These are phyloP conservation scores for Arabidopsis thaliana DNA, from an alignment of 345 rosid species.

Conservation along the genomic window DNA sequence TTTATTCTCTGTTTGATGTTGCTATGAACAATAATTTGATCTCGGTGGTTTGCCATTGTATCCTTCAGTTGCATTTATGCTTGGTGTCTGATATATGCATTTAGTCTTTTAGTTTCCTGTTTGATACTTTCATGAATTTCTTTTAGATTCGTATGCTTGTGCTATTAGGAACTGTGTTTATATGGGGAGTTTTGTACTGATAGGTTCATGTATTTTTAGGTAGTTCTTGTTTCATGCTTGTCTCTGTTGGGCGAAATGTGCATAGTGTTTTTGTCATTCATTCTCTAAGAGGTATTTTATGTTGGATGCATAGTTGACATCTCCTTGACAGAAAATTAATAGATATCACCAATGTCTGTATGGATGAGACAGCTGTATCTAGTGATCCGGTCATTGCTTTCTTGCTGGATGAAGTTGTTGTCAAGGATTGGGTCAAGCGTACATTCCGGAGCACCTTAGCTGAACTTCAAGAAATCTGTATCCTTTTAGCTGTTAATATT, in stretches of 20 bases:
- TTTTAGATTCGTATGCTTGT: slow-evolving; percentile 19
- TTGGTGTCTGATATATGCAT: slow-evolving; percentile 11
- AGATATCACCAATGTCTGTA: slow-evolving; percentile 95
- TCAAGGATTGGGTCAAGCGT: slow-evolving; percentile 97
- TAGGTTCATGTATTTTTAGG: slow-evolving; percentile 12
- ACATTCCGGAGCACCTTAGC: slow-evolving; percentile 60
- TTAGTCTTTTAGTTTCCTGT: slow-evolving; percentile 13
- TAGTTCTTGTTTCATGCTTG: slow-evolving; percentile 12
- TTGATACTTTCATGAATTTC: slow-evolving; percentile 11
- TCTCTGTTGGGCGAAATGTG: slow-evolving; percentile 13
- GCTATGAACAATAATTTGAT: slow-evolving; percentile 85
- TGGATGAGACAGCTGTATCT: slow-evolving; percentile 98
- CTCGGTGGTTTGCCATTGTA: slow-evolving; percentile 93
- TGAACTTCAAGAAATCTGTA: slow-evolving; percentile 82
- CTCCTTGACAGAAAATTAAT: slow-evolving; percentile 60
- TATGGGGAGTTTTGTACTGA: neutral
- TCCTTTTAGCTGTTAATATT: slow-evolving; percentile 54
- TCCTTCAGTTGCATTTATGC: slow-evolving; percentile 49
- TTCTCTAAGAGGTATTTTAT: slow-evolving; percentile 14
- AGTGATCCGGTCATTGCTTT: slow-evolving; percentile 92
- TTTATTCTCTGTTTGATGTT: slow-evolving; percentile 86
- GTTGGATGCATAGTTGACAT: slow-evolving; percentile 23
- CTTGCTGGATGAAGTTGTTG: slow-evolving; percentile 98
- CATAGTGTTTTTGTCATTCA: slow-evolving; percentile 19
- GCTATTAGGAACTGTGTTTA: slow-evolving; percentile 3